A percentile compares a stretch with the other conserved stretches of the same genome.
Conservation (phyloP, 2,329 filamentous ascomycete genomes). For the Fusarium beomiforme region DNA sequence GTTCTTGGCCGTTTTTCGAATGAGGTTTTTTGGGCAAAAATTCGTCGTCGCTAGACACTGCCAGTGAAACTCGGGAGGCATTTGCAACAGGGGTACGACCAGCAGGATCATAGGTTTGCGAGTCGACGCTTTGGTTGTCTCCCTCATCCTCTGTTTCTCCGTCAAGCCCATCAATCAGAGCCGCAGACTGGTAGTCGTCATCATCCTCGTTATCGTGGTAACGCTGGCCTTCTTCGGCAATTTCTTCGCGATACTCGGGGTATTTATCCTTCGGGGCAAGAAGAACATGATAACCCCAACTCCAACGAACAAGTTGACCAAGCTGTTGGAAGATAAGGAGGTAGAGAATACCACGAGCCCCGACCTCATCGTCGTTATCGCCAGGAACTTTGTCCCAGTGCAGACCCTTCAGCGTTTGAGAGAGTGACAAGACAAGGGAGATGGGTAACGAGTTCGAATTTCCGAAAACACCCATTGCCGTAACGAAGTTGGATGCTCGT, state of each 20-base stretch:
- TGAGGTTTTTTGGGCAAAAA: slow-evolving; percentile 46
- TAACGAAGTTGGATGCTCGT: slow-evolving; percentile 91
- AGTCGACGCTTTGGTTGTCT: slow-evolving; percentile 53
- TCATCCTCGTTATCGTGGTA: slow-evolving; percentile 57
- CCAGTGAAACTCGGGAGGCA: slow-evolving; percentile 60
- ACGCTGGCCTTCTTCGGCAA: slow-evolving; percentile 68
- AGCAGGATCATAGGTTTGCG: slow-evolving; percentile 62
- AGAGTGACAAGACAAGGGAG: slow-evolving; percentile 92
- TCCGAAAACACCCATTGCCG: slow-evolving; percentile 96
- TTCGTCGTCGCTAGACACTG: slow-evolving; percentile 60
- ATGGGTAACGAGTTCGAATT: slow-evolving; percentile 99
- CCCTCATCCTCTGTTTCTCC: slow-evolving; percentile 52
- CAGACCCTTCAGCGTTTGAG: slow-evolving; percentile 88
- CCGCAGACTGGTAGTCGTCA: slow-evolving; percentile 56
- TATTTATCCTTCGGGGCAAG: slow-evolving; percentile 85
- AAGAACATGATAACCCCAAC: slow-evolving; percentile 95
- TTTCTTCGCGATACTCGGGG: slow-evolving; percentile 67
- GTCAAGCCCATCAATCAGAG: slow-evolving; percentile 53
- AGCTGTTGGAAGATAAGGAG: slow-evolving; percentile 97
- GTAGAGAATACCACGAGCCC: slow-evolving; percentile 92
- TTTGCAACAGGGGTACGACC: slow-evolving; percentile 65
- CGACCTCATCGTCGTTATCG: slow-evolving; percentile 96
- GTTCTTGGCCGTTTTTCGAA: slow-evolving; percentile 38
- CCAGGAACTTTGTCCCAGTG: slow-evolving; percentile 93
- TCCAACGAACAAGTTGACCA: slow-evolving; percentile 95